phyloP scores from a whole-genome alignment of 2,329 filamentous ascomycete genomes.

The Aureobasidium leucospermi region DNA sequence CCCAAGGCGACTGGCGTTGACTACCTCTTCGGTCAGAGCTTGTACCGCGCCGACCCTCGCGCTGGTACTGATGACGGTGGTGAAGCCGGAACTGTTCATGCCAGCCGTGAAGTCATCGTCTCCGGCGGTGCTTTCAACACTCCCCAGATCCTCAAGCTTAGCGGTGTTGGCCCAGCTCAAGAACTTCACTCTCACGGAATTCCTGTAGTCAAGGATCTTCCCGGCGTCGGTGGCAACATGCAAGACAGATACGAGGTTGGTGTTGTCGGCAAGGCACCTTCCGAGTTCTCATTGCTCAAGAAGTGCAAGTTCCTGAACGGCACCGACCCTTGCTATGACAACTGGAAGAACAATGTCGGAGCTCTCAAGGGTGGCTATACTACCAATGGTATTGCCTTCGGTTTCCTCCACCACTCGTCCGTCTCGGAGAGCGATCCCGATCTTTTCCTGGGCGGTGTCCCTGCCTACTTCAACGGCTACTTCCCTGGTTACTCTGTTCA shows the following conservation, averaged over 20 bases:
- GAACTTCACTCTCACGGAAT: constrained; percentile 51
- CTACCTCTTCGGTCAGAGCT: constrained; percentile 33
- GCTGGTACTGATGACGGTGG: constrained; percentile 25
- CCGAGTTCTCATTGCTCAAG: constrained; percentile 31
- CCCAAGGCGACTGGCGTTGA: constrained; percentile 39
- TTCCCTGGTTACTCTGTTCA: constrained; percentile 47
- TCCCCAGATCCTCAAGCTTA: constrained; percentile 58
- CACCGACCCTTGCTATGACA: constrained; percentile 36
- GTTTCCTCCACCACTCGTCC: constrained; percentile 34
- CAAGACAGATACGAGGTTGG: constrained; percentile 54
- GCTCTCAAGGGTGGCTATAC: constrained; percentile 36
- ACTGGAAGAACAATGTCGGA: constrained; percentile 34
- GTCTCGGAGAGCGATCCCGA: constrained; percentile 42
- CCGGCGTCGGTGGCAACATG: constrained; percentile 58
- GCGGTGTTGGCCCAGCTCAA: constrained; percentile 51
- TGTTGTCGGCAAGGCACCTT: constrained; percentile 38
- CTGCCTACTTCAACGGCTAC: constrained; percentile 48
- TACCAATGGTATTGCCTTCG: constrained; percentile 49
- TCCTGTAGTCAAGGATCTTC: constrained; percentile 46
- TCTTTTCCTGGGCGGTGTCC: constrained; percentile 48
- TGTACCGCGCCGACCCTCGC: constrained; percentile 35
- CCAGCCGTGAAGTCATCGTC: constrained; percentile 40
- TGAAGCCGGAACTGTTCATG: constrained; percentile 33
- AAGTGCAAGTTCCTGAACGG: constrained; percentile 31
- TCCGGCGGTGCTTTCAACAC: constrained; percentile 53